Evolutionary conservation across 805 yeast genomes (phyloP).

Genomic region (Teunomyces tritomae): DNA sequence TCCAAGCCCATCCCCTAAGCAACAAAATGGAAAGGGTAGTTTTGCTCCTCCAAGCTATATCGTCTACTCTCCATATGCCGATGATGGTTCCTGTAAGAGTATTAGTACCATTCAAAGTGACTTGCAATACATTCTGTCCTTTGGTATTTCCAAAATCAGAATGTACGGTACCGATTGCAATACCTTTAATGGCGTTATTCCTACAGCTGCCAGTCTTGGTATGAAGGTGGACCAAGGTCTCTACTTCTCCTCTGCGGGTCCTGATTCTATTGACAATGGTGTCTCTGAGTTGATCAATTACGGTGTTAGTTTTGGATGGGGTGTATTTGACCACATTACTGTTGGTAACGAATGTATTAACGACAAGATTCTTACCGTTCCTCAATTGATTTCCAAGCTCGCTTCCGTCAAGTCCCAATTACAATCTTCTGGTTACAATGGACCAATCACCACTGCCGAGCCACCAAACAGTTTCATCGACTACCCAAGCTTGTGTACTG

Average conservation of each 20-base stretch:
- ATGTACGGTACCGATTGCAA: slow-evolving; percentile 87
- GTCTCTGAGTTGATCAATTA: slow-evolving; percentile 52
- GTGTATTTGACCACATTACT: slow-evolving; percentile 69
- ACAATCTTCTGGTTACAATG: slow-evolving; percentile 69
- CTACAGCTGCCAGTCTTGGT: slow-evolving; percentile 58
- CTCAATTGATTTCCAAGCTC: slow-evolving; percentile 65
- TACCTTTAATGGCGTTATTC: slow-evolving; percentile 61
- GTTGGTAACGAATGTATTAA: slow-evolving; percentile 87
- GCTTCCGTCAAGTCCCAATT: slow-evolving; percentile 58
- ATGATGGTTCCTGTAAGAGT: slow-evolving; percentile 67
- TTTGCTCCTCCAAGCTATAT: slow-evolving; percentile 53
- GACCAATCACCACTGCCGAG: slow-evolving; percentile 79
- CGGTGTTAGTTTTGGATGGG: slow-evolving; percentile 59
- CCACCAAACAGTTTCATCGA: slow-evolving; percentile 74
- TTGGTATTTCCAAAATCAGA: slow-evolving; percentile 67
- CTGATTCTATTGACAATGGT: slow-evolving; percentile 62
- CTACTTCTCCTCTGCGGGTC: slow-evolving; percentile 68
- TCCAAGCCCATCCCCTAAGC: slow-evolving; percentile 10
- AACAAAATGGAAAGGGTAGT: slow-evolving; percentile 11
- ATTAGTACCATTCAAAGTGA: slow-evolving; percentile 54
- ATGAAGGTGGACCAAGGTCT: slow-evolving; percentile 81
- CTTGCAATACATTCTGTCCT: slow-evolving; percentile 52
- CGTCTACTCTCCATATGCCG: slow-evolving; percentile 76
- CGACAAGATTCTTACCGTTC: slow-evolving; percentile 56
- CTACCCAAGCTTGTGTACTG: slow-evolving; percentile 66